A percentile compares a stretch with the other conserved stretches of the same genome.
These are phyloP conservation scores for Enterospora canceri DNA, from an alignment of 371 early-diverging fungal species.

Conservation along the genomic window DNA sequence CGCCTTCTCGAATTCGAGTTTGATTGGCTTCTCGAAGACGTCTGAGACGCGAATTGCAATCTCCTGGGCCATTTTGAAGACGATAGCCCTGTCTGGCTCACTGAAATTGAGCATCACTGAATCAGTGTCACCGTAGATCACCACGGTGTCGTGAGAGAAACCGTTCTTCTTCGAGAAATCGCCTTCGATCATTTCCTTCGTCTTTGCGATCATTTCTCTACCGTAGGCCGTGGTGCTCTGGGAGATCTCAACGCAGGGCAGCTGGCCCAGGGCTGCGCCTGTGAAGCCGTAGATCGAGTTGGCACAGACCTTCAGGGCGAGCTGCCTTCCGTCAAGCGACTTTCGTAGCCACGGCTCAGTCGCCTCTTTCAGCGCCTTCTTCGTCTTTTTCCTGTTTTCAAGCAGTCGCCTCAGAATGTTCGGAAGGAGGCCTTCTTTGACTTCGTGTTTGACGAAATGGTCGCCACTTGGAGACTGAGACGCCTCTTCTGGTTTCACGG, in stretches of 20 bases:
- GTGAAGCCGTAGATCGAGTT: slow-evolving; percentile 99
- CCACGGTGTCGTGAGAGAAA: slow-evolving; percentile 70
- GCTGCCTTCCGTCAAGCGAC: slow-evolving; percentile 85
- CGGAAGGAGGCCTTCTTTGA: slow-evolving; percentile 78
- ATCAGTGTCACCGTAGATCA: slow-evolving; percentile 99
- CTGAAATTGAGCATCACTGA: slow-evolving; percentile 98
- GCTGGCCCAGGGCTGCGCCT: slow-evolving; percentile 83
- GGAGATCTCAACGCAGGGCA: slow-evolving; percentile 91
- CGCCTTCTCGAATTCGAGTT: slow-evolving; percentile 95
- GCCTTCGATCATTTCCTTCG: slow-evolving; percentile 73
- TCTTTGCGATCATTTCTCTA: slow-evolving; percentile 84
- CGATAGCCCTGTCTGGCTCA: slow-evolving; percentile 59
- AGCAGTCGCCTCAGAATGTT: slow-evolving; percentile 77
- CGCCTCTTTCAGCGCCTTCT: slow-evolving; percentile 66
- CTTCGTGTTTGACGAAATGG: slow-evolving; percentile 64
- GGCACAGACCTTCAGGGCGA: slow-evolving; percentile 91
- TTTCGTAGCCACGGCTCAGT: slow-evolving; percentile 77
- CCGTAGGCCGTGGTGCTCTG: slow-evolving; percentile 95
- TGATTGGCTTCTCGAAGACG: slow-evolving; percentile 80
- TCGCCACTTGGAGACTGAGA: slow-evolving; percentile 59
- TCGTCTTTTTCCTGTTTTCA: slow-evolving; percentile 82
- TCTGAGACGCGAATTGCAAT: slow-evolving; percentile 68
- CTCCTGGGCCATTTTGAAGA: slow-evolving; percentile 45
- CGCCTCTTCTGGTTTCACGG: slow-evolving; percentile 3
- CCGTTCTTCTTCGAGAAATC: slow-evolving; percentile 70